Conservation (phyloP, 371 early-diverging fungal genomes). For the Apophysomyces variabilis region DNA sequence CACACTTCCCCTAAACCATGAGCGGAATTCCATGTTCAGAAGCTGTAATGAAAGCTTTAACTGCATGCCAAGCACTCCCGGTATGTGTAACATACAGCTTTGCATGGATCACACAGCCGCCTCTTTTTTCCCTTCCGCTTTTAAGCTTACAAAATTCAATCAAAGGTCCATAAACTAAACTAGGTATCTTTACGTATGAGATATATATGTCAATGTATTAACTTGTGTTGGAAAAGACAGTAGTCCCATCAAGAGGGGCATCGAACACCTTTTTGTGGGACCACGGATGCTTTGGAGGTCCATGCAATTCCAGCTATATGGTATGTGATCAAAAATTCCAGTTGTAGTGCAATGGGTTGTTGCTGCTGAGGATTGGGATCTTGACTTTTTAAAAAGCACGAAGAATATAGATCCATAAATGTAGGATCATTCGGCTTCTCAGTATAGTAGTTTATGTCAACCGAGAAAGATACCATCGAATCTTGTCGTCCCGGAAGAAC, state of each 20-base stretch:
- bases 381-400: slow-evolving; percentile 10
- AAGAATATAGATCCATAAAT: slow-evolving; percentile 4
- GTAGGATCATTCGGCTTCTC: neutral
- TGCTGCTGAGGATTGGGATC: slow-evolving; percentile 8
- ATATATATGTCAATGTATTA: slow-evolving; percentile 4
- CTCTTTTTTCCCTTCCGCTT: neutral
- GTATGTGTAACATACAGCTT: neutral
- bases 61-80: too few relatives aligned
- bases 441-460: slow-evolving; percentile 23
- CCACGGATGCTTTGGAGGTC: slow-evolving; percentile 12
- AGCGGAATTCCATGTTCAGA: too few relatives aligned
- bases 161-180: neutral
- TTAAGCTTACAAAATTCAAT: neutral
- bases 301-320: slow-evolving; percentile 17
- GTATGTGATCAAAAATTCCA: slow-evolving; percentile 16
- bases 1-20: too few relatives aligned
- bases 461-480: slow-evolving; percentile 10
- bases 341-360: neutral
- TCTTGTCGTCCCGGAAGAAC: slow-evolving; percentile 14
- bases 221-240: neutral
- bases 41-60: too few relatives aligned
- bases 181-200: neutral
- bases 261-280: slow-evolving; percentile 8
- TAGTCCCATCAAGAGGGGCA: slow-evolving; percentile 5
- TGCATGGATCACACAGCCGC: neutral